phyloP scores from a whole-genome alignment of 2,329 filamentous ascomycete genomes.

The Hypocreales sp. region DNA sequence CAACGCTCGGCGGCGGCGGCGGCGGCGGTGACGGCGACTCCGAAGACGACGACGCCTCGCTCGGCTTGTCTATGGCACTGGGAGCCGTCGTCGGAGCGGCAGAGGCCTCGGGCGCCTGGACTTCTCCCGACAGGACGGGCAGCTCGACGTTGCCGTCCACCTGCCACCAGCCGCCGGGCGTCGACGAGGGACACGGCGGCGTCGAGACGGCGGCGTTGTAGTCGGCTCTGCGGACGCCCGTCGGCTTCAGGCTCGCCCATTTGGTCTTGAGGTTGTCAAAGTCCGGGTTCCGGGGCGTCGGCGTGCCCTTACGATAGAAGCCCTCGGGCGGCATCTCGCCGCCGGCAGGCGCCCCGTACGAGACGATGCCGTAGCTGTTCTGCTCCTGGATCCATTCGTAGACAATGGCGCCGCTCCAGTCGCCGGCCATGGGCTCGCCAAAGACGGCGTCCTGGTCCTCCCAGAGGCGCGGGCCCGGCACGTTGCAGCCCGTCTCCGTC shows the following conservation, averaged over 20 bases:
- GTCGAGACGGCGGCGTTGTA: conserved; percentile 51
- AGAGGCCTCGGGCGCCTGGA: too few relatives aligned
- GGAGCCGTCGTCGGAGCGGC: conserved; percentile 1
- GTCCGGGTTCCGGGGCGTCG: conserved; percentile 58
- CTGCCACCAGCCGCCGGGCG: conserved; percentile 62
- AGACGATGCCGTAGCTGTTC: conserved; percentile 70
- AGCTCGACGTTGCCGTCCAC: conserved; percentile 55
- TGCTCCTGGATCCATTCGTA: conserved; percentile 84
- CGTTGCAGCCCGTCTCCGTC: conserved; percentile 77
- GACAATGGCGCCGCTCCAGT: conserved; percentile 63
- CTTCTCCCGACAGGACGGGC: too few relatives aligned
- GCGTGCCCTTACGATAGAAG: conserved; percentile 55
- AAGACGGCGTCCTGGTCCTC: conserved; percentile 66
- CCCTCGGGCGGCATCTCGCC: conserved; percentile 46
- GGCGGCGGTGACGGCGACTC: too few relatives aligned
- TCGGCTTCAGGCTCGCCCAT: conserved; percentile 59
- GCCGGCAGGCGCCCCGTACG: conserved; percentile 48
- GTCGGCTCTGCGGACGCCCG: conserved; percentile 47
- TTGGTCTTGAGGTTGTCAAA: conserved; percentile 62
- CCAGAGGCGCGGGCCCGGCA: conserved; percentile 43
- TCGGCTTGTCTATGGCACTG: conserved; percentile 3
- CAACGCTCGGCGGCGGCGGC: too few relatives aligned
- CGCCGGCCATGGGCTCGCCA: conserved; percentile 52
- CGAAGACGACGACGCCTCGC: too few relatives aligned
- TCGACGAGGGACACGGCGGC: conserved; percentile 55